Percentiles rank a stretch among this genome's conserved stretches.
phyloP scores from a whole-genome alignment of 345 rosid species.

The Syzygium aromaticum region DNA sequence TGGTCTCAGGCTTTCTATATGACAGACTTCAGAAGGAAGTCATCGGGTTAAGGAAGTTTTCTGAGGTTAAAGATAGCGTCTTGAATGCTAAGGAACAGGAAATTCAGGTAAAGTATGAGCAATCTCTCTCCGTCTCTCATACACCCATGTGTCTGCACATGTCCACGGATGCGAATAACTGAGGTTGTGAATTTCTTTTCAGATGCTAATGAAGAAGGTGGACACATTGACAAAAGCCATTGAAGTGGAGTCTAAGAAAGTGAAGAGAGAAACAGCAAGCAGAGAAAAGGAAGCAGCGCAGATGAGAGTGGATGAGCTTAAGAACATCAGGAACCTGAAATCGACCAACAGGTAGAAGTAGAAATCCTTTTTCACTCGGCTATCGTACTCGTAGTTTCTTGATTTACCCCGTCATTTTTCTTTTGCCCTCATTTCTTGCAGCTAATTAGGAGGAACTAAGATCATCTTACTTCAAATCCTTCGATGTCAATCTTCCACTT shows the following conservation, averaged over 20 bases:
- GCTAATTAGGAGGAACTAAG: neutral
- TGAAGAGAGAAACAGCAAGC: constrained; percentile 64
- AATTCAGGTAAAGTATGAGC: constrained; percentile 50
- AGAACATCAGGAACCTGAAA: constrained; percentile 14
- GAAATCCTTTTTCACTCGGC: neutral
- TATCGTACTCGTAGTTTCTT: neutral
- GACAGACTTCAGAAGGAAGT: constrained; percentile 90
- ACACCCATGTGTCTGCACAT: neutral
- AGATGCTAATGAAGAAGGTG: constrained; percentile 80
- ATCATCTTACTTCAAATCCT: neutral
- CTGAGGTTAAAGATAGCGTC: constrained; percentile 50
- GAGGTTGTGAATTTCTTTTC: neutral
- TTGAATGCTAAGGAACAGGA: constrained; percentile 64
- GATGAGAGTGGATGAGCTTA: constrained; percentile 22
- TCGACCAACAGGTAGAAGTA: constrained; percentile 19
- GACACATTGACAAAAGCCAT: constrained; percentile 65
- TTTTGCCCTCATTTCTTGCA: neutral
- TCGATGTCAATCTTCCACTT: neutral
- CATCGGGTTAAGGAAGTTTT: constrained; percentile 47
- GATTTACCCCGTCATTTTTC: neutral
- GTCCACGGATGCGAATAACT: neutral
- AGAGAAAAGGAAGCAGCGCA: constrained; percentile 53
- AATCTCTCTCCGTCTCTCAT: neutral
- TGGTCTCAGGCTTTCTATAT: constrained; percentile 81
- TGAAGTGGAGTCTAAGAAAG: constrained; percentile 71